Evolutionary conservation across 441 rosid species (phyloP).

Genomic region (Capsella rubella): DNA sequence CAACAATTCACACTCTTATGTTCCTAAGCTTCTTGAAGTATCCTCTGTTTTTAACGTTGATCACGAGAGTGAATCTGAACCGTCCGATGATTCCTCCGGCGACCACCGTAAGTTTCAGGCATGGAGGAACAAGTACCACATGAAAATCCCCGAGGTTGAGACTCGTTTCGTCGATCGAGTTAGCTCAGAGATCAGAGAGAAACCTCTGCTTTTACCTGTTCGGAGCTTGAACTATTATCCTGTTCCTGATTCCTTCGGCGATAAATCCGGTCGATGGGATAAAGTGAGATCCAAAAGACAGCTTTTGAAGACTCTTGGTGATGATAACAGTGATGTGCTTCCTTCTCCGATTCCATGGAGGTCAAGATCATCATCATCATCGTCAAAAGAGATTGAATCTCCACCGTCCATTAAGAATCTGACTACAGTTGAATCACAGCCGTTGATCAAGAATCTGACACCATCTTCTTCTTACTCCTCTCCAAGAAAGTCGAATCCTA

Average conservation of each 20-base stretch:
- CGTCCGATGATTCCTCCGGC: slow-evolving; percentile 44
- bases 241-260: slow-evolving; percentile 47
- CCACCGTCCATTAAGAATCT: slow-evolving; percentile 34
- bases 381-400: slow-evolving; percentile 54
- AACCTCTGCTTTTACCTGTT: slow-evolving; percentile 82
- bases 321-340: slow-evolving; percentile 61
- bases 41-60: slow-evolving; percentile 87
- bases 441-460: slow-evolving; percentile 50
- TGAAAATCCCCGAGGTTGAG: slow-evolving; percentile 64
- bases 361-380: slow-evolving; percentile 56
- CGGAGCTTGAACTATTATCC: slow-evolving; percentile 70
- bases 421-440: slow-evolving; percentile 38
- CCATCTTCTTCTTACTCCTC: slow-evolving; percentile 52
- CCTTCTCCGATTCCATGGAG: slow-evolving; percentile 99
- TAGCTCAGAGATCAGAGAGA: slow-evolving; percentile 54
- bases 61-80: slow-evolving; percentile 53
- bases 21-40: slow-evolving; percentile 80
- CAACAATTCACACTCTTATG: slow-evolving; percentile 61
- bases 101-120: slow-evolving; percentile 57
- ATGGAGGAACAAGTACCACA: slow-evolving; percentile 73
- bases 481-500: slow-evolving; percentile 51
- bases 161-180: slow-evolving; percentile 43
- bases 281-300: slow-evolving; percentile 55
- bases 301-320: slow-evolving; percentile 49
- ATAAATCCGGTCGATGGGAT: slow-evolving; percentile 44